phyloP scores from a whole-genome alignment of 768 basidiomycete species.

The Lenzites betulinus region DNA sequence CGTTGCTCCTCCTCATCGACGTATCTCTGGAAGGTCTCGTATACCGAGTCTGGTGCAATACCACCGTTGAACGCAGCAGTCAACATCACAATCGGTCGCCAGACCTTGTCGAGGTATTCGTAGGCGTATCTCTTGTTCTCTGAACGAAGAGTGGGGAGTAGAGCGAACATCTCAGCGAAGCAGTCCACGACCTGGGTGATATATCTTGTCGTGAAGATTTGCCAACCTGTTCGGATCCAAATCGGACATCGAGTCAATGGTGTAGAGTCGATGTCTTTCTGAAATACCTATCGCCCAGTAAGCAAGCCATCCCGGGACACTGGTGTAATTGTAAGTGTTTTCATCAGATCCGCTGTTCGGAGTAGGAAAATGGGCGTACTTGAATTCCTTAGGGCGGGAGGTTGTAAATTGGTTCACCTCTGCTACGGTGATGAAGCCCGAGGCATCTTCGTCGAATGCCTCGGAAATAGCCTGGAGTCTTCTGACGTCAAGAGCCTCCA shows the following conservation, averaged over 20 bases:
- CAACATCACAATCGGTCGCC: neutral
- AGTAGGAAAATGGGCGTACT: conserved; percentile 25
- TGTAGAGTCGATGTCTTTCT: neutral
- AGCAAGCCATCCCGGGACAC: conserved; percentile 35
- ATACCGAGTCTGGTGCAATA: conserved; percentile 27
- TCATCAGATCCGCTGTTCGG: no score
- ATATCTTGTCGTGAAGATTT: conserved; percentile 20
- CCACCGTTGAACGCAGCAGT: conserved; percentile 11
- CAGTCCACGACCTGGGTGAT: conserved; percentile 18
- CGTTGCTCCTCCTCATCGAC: conserved; percentile 30
- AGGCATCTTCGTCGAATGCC: conserved; percentile 43
- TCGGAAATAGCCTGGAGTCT: conserved; percentile 37
- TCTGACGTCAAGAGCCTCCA: conserved; percentile 35
- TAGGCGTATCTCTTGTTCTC: neutral
- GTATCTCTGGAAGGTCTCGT: conserved; percentile 26
- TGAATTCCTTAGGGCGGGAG: conserved; percentile 35
- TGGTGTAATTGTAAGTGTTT: neutral
- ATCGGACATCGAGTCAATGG: neutral
- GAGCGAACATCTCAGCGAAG: conserved; percentile 19
- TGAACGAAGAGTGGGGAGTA: neutral
- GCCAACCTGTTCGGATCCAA: conserved; percentile 24
- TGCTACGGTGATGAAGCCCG: conserved; percentile 38
- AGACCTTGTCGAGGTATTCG: neutral
- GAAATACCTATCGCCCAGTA: conserved; percentile 38
- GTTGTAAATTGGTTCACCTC: conserved; percentile 38